phyloP scores from a whole-genome alignment of 2,329 filamentous ascomycete genomes.

The Aspergillus uvarum region DNA sequence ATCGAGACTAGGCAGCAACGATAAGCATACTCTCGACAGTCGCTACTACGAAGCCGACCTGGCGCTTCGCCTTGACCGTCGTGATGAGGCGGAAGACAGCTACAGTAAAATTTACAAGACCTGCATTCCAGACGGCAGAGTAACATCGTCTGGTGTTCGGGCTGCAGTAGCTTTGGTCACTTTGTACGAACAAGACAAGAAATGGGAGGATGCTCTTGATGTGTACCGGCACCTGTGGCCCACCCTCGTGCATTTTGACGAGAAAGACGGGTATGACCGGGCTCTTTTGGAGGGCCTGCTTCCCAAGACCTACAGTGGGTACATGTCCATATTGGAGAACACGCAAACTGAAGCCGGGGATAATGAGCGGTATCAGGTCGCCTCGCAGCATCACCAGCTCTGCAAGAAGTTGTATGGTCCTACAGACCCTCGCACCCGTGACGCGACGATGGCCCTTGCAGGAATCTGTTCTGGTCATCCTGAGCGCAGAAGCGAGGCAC shows the following conservation, averaged over 20 bases:
- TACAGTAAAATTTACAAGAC: slow-evolving; percentile 48
- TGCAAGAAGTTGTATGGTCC: slow-evolving; percentile 42
- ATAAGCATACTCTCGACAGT: slow-evolving; percentile 49
- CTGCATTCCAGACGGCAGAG: slow-evolving; percentile 30
- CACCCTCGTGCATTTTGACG: slow-evolving; percentile 45
- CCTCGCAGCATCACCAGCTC: slow-evolving; percentile 51
- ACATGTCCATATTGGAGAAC: slow-evolving; percentile 49
- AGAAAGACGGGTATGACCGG: slow-evolving; percentile 40
- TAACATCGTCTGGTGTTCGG: slow-evolving; percentile 45
- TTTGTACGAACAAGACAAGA: slow-evolving; percentile 47
- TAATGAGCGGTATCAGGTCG: slow-evolving; percentile 47
- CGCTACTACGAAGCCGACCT: slow-evolving; percentile 51
- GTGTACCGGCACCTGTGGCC: slow-evolving; percentile 52
- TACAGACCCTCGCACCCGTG: slow-evolving; percentile 38
- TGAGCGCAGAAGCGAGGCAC: slow-evolving; percentile 46
- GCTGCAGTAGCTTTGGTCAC: slow-evolving; percentile 48
- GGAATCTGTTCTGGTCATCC: slow-evolving; percentile 49
- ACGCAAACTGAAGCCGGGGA: slow-evolving; percentile 45
- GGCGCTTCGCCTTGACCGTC: slow-evolving; percentile 44
- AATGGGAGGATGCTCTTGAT: slow-evolving; percentile 49
- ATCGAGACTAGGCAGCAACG: slow-evolving; percentile 34
- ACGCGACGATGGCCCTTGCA: slow-evolving; percentile 43
- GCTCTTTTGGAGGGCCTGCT: slow-evolving; percentile 40
- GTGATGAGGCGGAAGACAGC: slow-evolving; percentile 37
- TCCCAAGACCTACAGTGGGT: slow-evolving; percentile 49